A percentile compares a stretch with the other conserved stretches of the same genome.
phyloP scores from a whole-genome alignment of 306 rosid species.

The Urtica urens region DNA sequence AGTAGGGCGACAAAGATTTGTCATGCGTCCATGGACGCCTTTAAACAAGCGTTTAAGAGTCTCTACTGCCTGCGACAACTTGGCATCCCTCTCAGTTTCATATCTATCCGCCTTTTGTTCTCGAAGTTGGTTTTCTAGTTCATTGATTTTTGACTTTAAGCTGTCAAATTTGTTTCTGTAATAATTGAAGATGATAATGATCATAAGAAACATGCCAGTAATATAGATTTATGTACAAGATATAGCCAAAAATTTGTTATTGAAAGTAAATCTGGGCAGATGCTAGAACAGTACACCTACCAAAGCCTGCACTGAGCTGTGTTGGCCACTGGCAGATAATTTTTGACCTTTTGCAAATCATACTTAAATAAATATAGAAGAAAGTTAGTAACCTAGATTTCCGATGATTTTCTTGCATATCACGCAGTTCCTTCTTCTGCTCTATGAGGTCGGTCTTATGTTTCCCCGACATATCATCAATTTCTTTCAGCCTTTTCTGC shows the following conservation, averaged over 20 bases:
- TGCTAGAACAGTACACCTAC: constrained; percentile 1
- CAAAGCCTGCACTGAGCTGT: constrained; percentile 1
- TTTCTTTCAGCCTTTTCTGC: constrained; percentile 56
- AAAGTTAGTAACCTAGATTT: constrained; percentile 50
- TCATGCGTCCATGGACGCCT: constrained; percentile 99
- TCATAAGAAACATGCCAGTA: background rate
- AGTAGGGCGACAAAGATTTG: constrained; percentile 94
- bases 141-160: constrained; percentile 58
- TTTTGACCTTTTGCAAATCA: too few relatives aligned
- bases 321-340: background rate
- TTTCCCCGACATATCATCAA: constrained; percentile 43
- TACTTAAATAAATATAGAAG: background rate
- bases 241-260: too few relatives aligned
- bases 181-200: constrained; percentile 1
- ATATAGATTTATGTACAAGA: too few relatives aligned
- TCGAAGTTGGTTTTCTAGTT: constrained; percentile 78
- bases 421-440: constrained; percentile 51
- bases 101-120: constrained; percentile 92
- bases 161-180: constrained; percentile 68
- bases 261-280: background rate
- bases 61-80: constrained; percentile 94
- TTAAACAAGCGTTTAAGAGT: constrained; percentile 87
- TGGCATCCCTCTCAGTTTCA: constrained; percentile 92
- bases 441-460: constrained; percentile 39
- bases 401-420: constrained; percentile 63